These are phyloP conservation scores for Cyclocybe aegerita DNA, from an alignment of 768 basidiomycete genomes.

Conservation along the genomic window DNA sequence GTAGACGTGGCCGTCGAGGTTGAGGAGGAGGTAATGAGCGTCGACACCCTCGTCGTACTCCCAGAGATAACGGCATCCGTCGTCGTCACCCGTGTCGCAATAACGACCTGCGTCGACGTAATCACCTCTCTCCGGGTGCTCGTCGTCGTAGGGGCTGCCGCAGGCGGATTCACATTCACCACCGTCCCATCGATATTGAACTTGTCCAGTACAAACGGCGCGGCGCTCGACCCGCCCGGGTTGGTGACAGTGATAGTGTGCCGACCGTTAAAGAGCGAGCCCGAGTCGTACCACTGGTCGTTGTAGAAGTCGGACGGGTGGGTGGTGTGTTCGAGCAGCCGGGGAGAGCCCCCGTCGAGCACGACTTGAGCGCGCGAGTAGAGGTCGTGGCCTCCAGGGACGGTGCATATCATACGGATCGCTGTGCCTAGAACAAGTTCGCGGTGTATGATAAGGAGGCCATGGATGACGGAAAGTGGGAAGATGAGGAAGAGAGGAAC, in stretches of 20 bases:
- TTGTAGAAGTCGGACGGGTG: conserved; percentile 7
- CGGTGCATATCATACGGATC: neutral
- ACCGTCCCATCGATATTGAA: conserved; percentile 10
- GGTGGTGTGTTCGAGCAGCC: neutral
- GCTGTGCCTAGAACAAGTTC: neutral
- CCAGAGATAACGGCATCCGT: neutral
- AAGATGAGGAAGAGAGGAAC: no score
- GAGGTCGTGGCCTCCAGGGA: neutral
- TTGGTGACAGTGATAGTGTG: conserved; percentile 12
- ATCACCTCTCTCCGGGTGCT: no score
- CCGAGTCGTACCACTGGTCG: conserved; percentile 15
- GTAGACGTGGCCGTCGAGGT: neutral
- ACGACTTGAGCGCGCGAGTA: neutral
- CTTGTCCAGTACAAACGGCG: conserved; percentile 12
- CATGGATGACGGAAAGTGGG: no score
- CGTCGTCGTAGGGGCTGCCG: neutral
- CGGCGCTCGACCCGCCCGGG: conserved; percentile 3
- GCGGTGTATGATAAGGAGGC: no score
- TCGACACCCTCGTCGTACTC: neutral
- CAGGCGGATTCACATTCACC: neutral
- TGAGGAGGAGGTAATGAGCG: neutral
- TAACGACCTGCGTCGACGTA: neutral
- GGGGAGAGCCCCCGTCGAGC: neutral
- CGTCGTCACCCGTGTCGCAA: neutral
- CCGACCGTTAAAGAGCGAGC: neutral